phyloP scores from a whole-genome alignment of 352 stramenopile species.

The Phytophthora quininea region DNA sequence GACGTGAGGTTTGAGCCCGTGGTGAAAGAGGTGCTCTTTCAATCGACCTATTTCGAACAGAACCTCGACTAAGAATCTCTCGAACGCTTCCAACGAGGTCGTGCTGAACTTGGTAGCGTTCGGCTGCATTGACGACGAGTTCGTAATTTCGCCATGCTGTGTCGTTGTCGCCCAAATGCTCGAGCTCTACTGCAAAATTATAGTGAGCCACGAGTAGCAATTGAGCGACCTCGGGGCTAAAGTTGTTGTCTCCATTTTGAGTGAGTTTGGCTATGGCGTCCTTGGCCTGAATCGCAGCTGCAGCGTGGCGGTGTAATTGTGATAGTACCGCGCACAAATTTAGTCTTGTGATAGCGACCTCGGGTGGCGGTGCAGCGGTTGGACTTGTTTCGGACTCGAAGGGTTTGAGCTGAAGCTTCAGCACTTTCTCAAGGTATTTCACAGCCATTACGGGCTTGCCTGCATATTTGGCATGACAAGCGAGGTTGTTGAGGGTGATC shows the following conservation, averaged over 20 bases:
- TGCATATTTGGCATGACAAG: slow-evolving; percentile 57
- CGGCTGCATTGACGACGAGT: slow-evolving; percentile 30
- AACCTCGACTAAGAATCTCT: slow-evolving; percentile 27
- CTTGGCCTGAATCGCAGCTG: slow-evolving; percentile 52
- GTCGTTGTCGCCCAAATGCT: slow-evolving; percentile 45
- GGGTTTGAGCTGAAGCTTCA: slow-evolving; percentile 53
- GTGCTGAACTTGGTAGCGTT: slow-evolving; percentile 21
- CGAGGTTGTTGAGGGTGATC: slow-evolving; percentile 72
- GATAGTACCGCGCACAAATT: slow-evolving; percentile 73
- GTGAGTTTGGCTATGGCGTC: slow-evolving; percentile 43
- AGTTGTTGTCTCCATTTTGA: background rate
- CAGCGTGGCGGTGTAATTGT: slow-evolving; percentile 50
- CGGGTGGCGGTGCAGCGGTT: slow-evolving; percentile 17
- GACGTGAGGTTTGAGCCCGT: slow-evolving; percentile 19
- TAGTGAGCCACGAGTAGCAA: slow-evolving; percentile 60
- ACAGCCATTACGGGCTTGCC: slow-evolving; percentile 50
- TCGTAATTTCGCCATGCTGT: slow-evolving; percentile 31
- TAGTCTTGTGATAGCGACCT: slow-evolving; percentile 57
- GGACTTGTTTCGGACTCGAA: slow-evolving; percentile 7
- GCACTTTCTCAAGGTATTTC: slow-evolving; percentile 46
- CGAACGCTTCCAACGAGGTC: slow-evolving; percentile 34
- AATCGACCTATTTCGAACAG: slow-evolving; percentile 6
- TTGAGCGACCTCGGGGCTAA: slow-evolving; percentile 19
- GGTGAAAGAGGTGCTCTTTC: slow-evolving; percentile 13
- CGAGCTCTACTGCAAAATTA: slow-evolving; percentile 64